Evolutionary conservation across 176 grass and related monocot genomes (phyloP).

Genomic region (Hsuehochloa calcarea): DNA sequence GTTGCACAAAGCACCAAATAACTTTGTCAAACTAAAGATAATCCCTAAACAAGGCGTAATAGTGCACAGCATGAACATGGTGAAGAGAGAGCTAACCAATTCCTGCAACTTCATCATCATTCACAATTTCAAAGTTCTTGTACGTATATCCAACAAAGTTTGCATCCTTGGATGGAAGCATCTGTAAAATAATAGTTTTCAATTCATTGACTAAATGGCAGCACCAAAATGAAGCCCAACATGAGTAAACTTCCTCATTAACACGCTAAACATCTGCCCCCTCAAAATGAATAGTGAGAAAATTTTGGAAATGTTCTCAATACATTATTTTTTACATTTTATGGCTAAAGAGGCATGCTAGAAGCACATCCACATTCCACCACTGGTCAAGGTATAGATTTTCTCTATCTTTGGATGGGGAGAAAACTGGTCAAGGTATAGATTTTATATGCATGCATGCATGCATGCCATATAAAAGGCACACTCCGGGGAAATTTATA

Average conservation of each 20-base stretch:
- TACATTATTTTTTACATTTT: not conserved
- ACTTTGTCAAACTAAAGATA: conserved; percentile 34
- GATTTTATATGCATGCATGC: not conserved
- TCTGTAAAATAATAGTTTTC: conserved; percentile 49
- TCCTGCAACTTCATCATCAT: conserved; percentile 87
- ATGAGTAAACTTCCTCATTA: not conserved
- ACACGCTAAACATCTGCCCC: not conserved
- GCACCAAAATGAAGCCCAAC: conserved; percentile 23
- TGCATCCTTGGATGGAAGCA: conserved; percentile 98
- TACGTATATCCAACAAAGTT: conserved; percentile 99
- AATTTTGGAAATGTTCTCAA: not conserved
- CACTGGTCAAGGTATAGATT: not conserved
- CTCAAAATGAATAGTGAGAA: not conserved
- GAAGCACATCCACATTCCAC: not conserved
- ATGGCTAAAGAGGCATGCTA: conserved; percentile 26
- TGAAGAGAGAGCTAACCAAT: conserved; percentile 56
- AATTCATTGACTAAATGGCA: conserved; percentile 11
- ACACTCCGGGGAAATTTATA: not conserved
- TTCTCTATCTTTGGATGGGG: not conserved
- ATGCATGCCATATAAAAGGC: not conserved
- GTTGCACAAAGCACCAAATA: conserved; percentile 41
- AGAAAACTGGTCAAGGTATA: not conserved
- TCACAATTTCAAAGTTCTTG: conserved; percentile 99
- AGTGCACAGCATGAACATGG: not conserved
- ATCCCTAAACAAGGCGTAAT: not conserved